Percentiles rank a stretch among this genome's conserved stretches.
These are phyloP conservation scores for Penicillium salamii DNA, from an alignment of 495 filamentous ascomycete genomes.

Conservation along the genomic window DNA sequence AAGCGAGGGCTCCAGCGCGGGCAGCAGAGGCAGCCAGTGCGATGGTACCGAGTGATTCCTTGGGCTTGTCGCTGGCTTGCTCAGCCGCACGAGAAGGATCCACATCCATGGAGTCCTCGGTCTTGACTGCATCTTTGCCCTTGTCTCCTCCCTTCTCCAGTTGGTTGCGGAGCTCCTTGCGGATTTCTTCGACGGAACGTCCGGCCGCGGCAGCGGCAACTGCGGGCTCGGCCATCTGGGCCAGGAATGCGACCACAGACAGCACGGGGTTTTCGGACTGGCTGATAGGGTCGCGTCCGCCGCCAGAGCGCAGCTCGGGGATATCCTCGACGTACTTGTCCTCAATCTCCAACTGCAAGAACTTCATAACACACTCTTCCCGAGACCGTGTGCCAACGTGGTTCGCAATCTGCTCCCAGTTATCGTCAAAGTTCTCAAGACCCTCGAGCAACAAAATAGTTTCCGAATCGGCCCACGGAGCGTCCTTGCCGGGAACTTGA, in stretches of 20 bases:
- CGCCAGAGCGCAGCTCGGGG: constrained; percentile 59
- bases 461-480: constrained; percentile 88
- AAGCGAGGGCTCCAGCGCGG: constrained; percentile 81
- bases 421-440: constrained; percentile 86
- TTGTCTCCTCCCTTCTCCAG: constrained; percentile 62
- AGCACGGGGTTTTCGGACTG: constrained; percentile 93
- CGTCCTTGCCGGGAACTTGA: constrained; percentile 70
- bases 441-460: constrained; percentile 81
- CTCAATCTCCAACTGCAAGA: constrained; percentile 87
- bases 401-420: constrained; percentile 89
- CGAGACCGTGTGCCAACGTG: constrained; percentile 88
- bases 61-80: constrained; percentile 25
- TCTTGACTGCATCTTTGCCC: constrained; percentile 57
- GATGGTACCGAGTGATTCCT: constrained; percentile 63
- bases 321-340: constrained; percentile 84
- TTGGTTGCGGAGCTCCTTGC: constrained; percentile 66
- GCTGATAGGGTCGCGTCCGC: constrained; percentile 80
- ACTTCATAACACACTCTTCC: constrained; percentile 95
- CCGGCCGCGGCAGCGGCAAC: constrained; percentile 87
- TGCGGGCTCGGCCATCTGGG: constrained; percentile 79
- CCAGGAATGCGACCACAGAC: constrained; percentile 90
- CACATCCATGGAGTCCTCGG: constrained; percentile 68
- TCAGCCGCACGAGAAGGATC: constrained; percentile 40
- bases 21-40: constrained; percentile 83
- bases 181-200: constrained; percentile 79